These are phyloP conservation scores for Colletotrichum paranaense DNA, from an alignment of 2,329 filamentous ascomycete genomes.

Conservation along the genomic window DNA sequence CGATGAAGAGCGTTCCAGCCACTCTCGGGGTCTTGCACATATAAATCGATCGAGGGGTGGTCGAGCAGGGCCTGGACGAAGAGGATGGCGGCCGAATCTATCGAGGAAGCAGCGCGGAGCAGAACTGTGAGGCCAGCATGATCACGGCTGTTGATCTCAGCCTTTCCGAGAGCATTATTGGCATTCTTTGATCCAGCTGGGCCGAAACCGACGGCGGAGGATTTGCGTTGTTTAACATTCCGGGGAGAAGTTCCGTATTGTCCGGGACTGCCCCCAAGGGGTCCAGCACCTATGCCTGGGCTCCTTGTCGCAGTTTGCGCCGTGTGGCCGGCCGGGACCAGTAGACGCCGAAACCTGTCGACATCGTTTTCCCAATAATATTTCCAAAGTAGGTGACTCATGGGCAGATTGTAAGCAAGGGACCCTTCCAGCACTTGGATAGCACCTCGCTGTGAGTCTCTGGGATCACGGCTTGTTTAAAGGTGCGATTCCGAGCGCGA, in stretches of 20 bases:
- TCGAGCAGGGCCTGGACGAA: constrained; percentile 86
- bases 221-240: constrained; percentile 62
- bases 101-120: constrained; percentile 84
- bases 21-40: constrained; percentile 88
- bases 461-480: constrained; percentile 92
- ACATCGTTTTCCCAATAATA: constrained; percentile 98
- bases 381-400: constrained; percentile 98
- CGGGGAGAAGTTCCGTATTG: constrained; percentile 62
- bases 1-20: constrained; percentile 96
- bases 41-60: constrained; percentile 86
- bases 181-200: constrained; percentile 57
- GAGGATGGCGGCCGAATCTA: constrained; percentile 72
- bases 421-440: constrained; percentile 61
- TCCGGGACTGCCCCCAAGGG: constrained; percentile 52
- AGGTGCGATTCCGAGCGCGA: constrained; percentile 66
- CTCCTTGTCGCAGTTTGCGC: constrained; percentile 66
- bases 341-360: constrained; percentile 89
- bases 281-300: constrained; percentile 54
- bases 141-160: constrained; percentile 88
- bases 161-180: constrained; percentile 56
- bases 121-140: constrained; percentile 84
- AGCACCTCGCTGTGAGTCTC: constrained; percentile 92
- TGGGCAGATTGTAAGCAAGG: constrained; percentile 63
- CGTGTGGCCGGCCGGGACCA: constrained; percentile 77
- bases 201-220: constrained; percentile 60